A percentile compares a stretch with the other conserved stretches of the same genome.
These are phyloP conservation scores for Conoideocrella luteorostrata DNA, from an alignment of 2,329 filamentous ascomycete genomes.

Conservation along the genomic window DNA sequence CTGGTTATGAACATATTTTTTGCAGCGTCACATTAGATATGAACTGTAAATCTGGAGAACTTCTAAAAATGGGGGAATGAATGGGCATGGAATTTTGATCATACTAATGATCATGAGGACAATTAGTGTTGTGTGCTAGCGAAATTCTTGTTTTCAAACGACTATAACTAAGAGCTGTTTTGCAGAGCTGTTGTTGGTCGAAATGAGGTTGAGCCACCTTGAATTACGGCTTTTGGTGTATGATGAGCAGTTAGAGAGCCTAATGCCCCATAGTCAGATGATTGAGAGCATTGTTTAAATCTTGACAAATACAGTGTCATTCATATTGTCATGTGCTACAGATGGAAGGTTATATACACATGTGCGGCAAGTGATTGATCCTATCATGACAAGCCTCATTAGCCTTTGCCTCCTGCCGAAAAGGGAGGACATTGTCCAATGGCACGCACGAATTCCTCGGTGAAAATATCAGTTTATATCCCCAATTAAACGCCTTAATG, in stretches of 20 bases:
- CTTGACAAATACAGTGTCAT: too few relatives aligned
- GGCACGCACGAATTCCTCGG: too few relatives aligned
- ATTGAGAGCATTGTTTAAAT: neutral
- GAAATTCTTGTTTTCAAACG: neutral
- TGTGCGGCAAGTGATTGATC: too few relatives aligned
- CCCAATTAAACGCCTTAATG: too few relatives aligned
- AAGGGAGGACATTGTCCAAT: too few relatives aligned
- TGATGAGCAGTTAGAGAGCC: neutral
- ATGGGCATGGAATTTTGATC: too few relatives aligned
- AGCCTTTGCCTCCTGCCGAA: too few relatives aligned
- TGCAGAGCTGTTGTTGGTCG: neutral
- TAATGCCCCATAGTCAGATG: neutral
- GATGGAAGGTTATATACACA: too few relatives aligned
- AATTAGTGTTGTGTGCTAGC: neutral
- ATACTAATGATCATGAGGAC: slow-evolving; percentile 4
- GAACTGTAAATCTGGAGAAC: slow-evolving; percentile 7
- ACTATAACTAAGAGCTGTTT: neutral
- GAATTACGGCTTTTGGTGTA: slow-evolving; percentile 3
- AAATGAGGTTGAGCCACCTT: slow-evolving; percentile 10
- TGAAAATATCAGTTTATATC: too few relatives aligned
- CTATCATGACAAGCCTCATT: too few relatives aligned
- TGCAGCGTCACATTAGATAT: slow-evolving; percentile 50
- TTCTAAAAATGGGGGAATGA: too few relatives aligned
- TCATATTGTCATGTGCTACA: too few relatives aligned
- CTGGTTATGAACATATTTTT: slow-evolving; percentile 82